These are phyloP conservation scores for Moesziomyces sp. DNA, from an alignment of 1,284 basidiomycete genomes.

Conservation along the genomic window DNA sequence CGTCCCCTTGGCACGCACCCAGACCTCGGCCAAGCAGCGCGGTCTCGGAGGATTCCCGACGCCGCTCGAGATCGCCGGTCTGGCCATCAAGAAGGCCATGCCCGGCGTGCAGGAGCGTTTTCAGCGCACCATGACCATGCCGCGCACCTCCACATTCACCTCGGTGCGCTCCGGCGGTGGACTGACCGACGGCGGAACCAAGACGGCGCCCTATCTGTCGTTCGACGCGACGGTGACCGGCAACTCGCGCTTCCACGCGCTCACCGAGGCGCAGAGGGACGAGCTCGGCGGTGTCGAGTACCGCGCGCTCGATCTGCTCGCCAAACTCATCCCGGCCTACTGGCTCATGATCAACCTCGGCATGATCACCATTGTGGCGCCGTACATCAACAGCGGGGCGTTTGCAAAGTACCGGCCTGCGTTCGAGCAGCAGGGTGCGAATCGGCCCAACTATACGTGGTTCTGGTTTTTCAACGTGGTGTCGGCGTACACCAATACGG, in stretches of 20 bases:
- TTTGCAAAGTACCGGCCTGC: conserved; percentile 51
- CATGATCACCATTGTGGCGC: conserved; percentile 56
- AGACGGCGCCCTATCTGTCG: conserved; percentile 80
- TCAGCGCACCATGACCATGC: conserved; percentile 73
- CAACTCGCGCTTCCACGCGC: conserved; percentile 84
- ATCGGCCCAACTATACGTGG: conserved; percentile 71
- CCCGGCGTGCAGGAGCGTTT: conserved; percentile 50
- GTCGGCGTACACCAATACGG: conserved; percentile 90
- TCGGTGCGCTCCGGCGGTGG: conserved; percentile 67
- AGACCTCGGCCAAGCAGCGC: conserved; percentile 67
- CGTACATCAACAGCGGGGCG: conserved; percentile 57
- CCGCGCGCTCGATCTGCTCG: conserved; percentile 81
- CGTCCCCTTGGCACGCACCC: conserved; percentile 68
- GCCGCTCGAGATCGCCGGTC: conserved; percentile 75
- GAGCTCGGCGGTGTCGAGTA: conserved; percentile 96
- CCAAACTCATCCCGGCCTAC: conserved; percentile 68
- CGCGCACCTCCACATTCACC: conserved; percentile 75
- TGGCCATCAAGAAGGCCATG: conserved; percentile 68
- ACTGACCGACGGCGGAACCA: conserved; percentile 22
- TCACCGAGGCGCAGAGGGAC: conserved; percentile 85
- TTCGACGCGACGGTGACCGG: conserved; percentile 74
- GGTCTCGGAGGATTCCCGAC: conserved; percentile 90
- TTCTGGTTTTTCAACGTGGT: conserved; percentile 86
- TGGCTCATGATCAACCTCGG: conserved; percentile 39
- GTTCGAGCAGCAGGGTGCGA: conserved; percentile 54